phyloP scores from a whole-genome alignment of 352 stramenopile genomes.

The Pythium aphanidermatum region DNA sequence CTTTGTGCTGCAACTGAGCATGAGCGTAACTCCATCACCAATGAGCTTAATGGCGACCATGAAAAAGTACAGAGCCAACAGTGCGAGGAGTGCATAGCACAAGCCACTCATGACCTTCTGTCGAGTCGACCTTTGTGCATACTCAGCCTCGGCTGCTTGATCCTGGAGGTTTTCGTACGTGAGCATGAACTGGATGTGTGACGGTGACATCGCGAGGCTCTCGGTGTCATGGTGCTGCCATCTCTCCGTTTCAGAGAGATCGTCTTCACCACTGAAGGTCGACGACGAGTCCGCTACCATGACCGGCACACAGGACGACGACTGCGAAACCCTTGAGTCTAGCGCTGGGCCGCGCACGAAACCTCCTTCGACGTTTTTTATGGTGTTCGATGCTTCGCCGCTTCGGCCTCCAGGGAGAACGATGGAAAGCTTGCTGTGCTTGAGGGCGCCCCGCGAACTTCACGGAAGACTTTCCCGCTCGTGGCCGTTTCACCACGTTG shows the following conservation, averaged over 20 bases:
- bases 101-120: conserved; percentile 1
- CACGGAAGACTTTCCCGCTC: too few species aligned
- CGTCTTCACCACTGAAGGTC: conserved; percentile 6
- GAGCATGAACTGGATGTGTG: conserved; percentile 19
- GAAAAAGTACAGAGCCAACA: conserved; percentile 76
- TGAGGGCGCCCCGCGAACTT: too few species aligned
- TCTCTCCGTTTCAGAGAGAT: too few species aligned
- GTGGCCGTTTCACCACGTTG: too few species aligned
- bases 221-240: not conserved
- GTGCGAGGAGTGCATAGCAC: conserved; percentile 18
- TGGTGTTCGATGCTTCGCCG: too few species aligned
- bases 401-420: too few species aligned
- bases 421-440: too few species aligned
- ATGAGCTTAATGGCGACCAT: conserved; percentile 77
- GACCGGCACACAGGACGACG: conserved; percentile 12
- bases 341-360: too few species aligned
- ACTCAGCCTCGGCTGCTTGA: conserved; percentile 15
- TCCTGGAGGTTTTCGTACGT: conserved; percentile 20
- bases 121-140: conserved; percentile 6
- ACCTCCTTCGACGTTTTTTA: too few species aligned
- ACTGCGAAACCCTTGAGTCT: too few species aligned
- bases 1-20: conserved; percentile 58
- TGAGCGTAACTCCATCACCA: conserved; percentile 61
- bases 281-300: conserved; percentile 9
- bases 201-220: not conserved